phyloP scores from a whole-genome alignment of 768 basidiomycete species.

The Nevesoporus exiguus region DNA sequence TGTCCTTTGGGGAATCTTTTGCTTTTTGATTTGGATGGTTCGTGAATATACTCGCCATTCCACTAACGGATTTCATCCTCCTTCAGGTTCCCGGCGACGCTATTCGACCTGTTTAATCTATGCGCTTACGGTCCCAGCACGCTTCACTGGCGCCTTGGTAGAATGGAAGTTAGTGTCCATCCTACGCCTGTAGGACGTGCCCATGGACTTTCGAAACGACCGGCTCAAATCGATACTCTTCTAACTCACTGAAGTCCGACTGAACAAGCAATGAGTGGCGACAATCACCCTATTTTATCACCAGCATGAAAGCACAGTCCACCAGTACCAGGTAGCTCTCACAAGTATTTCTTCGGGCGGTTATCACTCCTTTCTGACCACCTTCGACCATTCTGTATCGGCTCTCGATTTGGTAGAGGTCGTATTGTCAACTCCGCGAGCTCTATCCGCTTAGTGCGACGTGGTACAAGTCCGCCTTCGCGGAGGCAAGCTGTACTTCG shows the following conservation, averaged over 20 bases:
- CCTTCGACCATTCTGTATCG: slow-evolving; percentile 10
- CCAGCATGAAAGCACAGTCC: neutral
- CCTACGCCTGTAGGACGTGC: neutral
- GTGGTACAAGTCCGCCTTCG: slow-evolving; percentile 26
- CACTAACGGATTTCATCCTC: neutral
- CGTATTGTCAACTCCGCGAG: slow-evolving; percentile 32
- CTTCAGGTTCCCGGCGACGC: neutral
- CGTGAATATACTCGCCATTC: neutral
- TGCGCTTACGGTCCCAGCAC: neutral
- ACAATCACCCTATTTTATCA: neutral
- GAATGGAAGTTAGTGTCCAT: slow-evolving; percentile 3
- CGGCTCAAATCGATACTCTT: neutral
- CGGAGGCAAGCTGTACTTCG: slow-evolving; percentile 19
- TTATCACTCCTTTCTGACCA: neutral
- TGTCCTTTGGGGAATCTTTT: neutral
- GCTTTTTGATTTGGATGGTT: neutral
- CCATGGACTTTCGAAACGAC: neutral
- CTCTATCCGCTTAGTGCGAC: slow-evolving; percentile 16
- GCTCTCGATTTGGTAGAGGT: slow-evolving; percentile 30
- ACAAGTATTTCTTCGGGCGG: neutral
- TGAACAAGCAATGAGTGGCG: neutral
- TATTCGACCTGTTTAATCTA: neutral
- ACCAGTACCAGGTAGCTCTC: neutral
- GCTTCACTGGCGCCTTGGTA: neutral
- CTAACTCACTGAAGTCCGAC: neutral